phyloP scores from a whole-genome alignment of 257 asterid species.

The Solanum chiquidenum region DNA sequence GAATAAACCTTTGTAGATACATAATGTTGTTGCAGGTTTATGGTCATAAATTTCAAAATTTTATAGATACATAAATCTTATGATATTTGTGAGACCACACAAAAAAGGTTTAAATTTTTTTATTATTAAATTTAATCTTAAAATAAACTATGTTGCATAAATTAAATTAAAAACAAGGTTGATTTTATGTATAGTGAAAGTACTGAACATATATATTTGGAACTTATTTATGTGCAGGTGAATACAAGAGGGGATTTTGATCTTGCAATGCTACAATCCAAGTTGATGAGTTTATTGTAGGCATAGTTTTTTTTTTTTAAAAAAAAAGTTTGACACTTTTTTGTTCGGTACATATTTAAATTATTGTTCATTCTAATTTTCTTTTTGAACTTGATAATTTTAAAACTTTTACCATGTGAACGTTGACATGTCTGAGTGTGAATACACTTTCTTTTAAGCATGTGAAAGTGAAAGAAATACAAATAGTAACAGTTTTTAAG shows the following conservation, averaged over 20 bases:
- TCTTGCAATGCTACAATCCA: background rate
- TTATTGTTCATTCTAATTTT: background rate
- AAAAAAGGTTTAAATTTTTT: background rate
- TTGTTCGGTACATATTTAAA: background rate
- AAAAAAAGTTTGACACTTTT: background rate
- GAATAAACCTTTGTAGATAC: background rate
- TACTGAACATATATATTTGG: background rate
- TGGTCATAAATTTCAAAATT: background rate
- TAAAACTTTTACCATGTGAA: background rate
- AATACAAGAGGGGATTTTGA: constrained; percentile 1
- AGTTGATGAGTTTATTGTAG: background rate
- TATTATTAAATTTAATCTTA: background rate
- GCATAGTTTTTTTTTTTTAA: background rate
- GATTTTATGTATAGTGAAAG: background rate
- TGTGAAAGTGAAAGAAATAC: background rate
- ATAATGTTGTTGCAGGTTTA: background rate
- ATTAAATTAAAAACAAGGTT: too few species aligned
- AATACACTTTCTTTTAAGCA: background rate
- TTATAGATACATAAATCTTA: background rate
- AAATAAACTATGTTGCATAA: background rate
- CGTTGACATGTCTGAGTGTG: background rate
- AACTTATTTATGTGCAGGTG: background rate
- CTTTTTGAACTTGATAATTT: background rate
- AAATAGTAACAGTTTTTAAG: too few species aligned
- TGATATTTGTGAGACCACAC: background rate